Conservation (phyloP, 2,329 filamentous ascomycete genomes). For the Lachnellula cervina region DNA sequence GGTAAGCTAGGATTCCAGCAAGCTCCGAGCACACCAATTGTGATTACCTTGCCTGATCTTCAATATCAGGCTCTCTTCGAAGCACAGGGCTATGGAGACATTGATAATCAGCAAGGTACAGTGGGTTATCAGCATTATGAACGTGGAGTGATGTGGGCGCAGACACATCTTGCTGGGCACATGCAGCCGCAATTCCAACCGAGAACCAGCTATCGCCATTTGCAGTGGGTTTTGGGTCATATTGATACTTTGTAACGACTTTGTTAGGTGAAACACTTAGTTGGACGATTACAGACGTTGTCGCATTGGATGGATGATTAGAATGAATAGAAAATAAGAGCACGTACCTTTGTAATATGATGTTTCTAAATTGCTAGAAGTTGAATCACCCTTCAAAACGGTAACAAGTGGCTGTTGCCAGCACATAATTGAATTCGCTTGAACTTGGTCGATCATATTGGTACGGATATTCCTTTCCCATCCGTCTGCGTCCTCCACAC, state of each 20-base stretch:
- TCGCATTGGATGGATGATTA: no score
- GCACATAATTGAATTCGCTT: no score
- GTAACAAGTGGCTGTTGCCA: no score
- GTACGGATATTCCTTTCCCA: no score
- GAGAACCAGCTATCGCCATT: slow-evolving; percentile 30
- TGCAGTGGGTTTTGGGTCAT: slow-evolving; percentile 34
- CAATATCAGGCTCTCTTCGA: slow-evolving; percentile 16
- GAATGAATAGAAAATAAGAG: no score
- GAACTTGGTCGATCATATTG: no score
- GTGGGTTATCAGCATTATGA: slow-evolving; percentile 35
- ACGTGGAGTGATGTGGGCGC: slow-evolving; percentile 35
- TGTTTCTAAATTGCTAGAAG: no score
- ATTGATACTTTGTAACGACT: slow-evolving; percentile 28
- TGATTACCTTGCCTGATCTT: slow-evolving; percentile 21
- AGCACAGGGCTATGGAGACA: slow-evolving; percentile 31
- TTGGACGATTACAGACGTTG: no score
- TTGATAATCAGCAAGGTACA: slow-evolving; percentile 48
- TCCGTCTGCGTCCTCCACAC: not conserved
- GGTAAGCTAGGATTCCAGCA: slow-evolving; percentile 42
- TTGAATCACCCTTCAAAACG: no score
- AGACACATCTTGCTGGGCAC: slow-evolving; percentile 33
- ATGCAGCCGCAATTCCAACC: slow-evolving; percentile 36
- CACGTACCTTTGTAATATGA: no score
- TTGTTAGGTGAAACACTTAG: no score
- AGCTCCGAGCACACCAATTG: slow-evolving; percentile 31